phyloP scores from a whole-genome alignment of 2,329 filamentous ascomycete genomes.

The Xylaria sp. region DNA sequence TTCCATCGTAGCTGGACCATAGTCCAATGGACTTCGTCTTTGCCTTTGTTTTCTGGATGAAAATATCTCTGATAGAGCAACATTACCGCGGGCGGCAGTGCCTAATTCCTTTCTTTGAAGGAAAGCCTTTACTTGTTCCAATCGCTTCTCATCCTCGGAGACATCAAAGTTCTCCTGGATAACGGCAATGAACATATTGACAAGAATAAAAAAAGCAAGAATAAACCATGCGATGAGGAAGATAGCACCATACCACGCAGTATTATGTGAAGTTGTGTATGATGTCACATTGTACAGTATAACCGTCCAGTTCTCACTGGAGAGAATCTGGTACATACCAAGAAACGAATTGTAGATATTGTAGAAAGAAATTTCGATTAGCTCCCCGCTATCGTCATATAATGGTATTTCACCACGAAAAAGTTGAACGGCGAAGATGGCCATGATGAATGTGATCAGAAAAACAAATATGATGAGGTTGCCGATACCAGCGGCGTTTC shows the following conservation, averaged over 20 bases:
- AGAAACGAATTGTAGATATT: slow-evolving; percentile 96
- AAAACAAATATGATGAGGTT: slow-evolving; percentile 98
- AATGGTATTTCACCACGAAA: slow-evolving; percentile 86
- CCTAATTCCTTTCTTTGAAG: slow-evolving; percentile 90
- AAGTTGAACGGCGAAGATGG: slow-evolving; percentile 92
- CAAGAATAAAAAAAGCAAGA: slow-evolving; percentile 90
- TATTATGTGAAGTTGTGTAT: slow-evolving; percentile 72
- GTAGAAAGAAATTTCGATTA: slow-evolving; percentile 80
- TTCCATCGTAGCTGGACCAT: slow-evolving; percentile 90
- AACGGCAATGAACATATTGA: slow-evolving; percentile 99
- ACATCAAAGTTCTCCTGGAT: slow-evolving; percentile 99
- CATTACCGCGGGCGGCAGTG: slow-evolving; percentile 73
- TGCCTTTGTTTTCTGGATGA: slow-evolving; percentile 69
- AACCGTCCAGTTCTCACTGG: slow-evolving; percentile 94
- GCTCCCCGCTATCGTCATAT: slow-evolving; percentile 68
- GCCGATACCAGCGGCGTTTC: slow-evolving; percentile 89
- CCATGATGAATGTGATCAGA: slow-evolving; percentile 90
- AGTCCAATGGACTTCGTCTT: slow-evolving; percentile 86
- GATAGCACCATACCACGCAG: slow-evolving; percentile 91
- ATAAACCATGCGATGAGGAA: slow-evolving; percentile 98
- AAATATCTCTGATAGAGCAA: slow-evolving; percentile 79
- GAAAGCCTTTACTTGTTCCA: slow-evolving; percentile 96
- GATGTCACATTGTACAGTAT: slow-evolving; percentile 86
- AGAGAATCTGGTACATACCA: slow-evolving; percentile 97
- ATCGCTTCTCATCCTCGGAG: slow-evolving; percentile 95